Conservation (phyloP, 2,329 filamentous ascomycete species). For the Fusarium sp. region DNA sequence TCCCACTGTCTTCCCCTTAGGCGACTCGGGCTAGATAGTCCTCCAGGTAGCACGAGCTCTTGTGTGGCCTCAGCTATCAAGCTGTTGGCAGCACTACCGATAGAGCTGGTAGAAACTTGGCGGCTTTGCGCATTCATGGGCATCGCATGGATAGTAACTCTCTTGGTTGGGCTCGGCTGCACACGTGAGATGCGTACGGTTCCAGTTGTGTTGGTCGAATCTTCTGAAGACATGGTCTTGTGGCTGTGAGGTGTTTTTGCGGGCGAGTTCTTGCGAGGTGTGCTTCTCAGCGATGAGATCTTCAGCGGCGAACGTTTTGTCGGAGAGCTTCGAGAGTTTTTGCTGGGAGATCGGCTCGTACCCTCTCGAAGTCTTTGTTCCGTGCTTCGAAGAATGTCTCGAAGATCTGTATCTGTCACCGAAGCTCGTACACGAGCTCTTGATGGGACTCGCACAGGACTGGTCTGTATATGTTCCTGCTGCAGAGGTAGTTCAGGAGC, state of each 20-base stretch:
- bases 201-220: slow-evolving; percentile 42
- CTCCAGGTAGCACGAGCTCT: slow-evolving; percentile 53
- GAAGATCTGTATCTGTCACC: slow-evolving; percentile 61
- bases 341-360: slow-evolving; percentile 48
- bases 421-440: slow-evolving; percentile 43
- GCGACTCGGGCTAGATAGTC: slow-evolving; percentile 61
- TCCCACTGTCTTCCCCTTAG: slow-evolving; percentile 49
- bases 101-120: slow-evolving; percentile 50
- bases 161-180: slow-evolving; percentile 49
- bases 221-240: slow-evolving; percentile 36
- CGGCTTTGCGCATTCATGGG: slow-evolving; percentile 40
- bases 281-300: slow-evolving; percentile 35
- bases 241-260: slow-evolving; percentile 50
- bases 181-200: slow-evolving; percentile 39
- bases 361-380: slow-evolving; percentile 63
- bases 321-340: slow-evolving; percentile 46
- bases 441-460: slow-evolving; percentile 27
- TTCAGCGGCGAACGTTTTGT: slow-evolving; percentile 32
- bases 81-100: slow-evolving; percentile 57
- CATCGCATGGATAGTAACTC: slow-evolving; percentile 36
- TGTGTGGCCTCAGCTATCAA: slow-evolving; percentile 55
- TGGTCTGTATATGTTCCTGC: slow-evolving; percentile 25
- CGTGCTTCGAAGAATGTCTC: slow-evolving; percentile 65
- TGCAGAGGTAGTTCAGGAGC: slow-evolving; percentile 37
- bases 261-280: slow-evolving; percentile 48